A percentile compares a stretch with the other conserved stretches of the same genome.
phyloP scores from a whole-genome alignment of 129 eudicot genomes.

The Mikania micrantha region DNA sequence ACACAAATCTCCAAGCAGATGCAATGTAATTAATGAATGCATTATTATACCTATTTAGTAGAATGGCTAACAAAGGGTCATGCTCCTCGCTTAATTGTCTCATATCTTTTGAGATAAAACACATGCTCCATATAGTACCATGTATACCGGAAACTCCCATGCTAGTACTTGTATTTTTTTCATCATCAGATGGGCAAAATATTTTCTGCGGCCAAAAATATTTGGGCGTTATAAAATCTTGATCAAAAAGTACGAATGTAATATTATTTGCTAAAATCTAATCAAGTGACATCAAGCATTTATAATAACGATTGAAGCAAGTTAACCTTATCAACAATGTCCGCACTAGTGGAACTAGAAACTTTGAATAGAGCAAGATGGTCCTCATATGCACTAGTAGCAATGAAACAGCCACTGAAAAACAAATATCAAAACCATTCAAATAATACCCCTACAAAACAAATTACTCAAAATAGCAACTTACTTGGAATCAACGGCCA shows the following conservation, averaged over 20 bases:
- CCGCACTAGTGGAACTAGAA: slow-evolving; percentile 47
- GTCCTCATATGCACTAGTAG: slow-evolving; percentile 77
- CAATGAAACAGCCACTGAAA: slow-evolving; percentile 82
- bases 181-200: slow-evolving; percentile 58
- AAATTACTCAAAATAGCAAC: slow-evolving; percentile 23
- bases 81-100: slow-evolving; percentile 45
- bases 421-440: slow-evolving; percentile 13
- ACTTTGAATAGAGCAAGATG: slow-evolving; percentile 67
- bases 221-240: neutral
- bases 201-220: slow-evolving; percentile 44
- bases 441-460: neutral
- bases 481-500: slow-evolving; percentile 82
- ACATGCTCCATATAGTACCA: slow-evolving; percentile 99
- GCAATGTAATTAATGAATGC: neutral
- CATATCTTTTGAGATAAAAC: slow-evolving; percentile 69
- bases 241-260: neutral
- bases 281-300: neutral
- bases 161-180: slow-evolving; percentile 32
- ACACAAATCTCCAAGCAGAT: neutral
- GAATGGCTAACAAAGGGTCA: slow-evolving; percentile 74
- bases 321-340: slow-evolving; percentile 75
- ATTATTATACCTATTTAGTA: slow-evolving; percentile 65
- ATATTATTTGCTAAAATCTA: neutral
- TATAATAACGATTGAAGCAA: neutral
- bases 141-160: slow-evolving; percentile 35